phyloP scores from a whole-genome alignment of 208 protist genomes.

The Leptomonas seymouri region DNA sequence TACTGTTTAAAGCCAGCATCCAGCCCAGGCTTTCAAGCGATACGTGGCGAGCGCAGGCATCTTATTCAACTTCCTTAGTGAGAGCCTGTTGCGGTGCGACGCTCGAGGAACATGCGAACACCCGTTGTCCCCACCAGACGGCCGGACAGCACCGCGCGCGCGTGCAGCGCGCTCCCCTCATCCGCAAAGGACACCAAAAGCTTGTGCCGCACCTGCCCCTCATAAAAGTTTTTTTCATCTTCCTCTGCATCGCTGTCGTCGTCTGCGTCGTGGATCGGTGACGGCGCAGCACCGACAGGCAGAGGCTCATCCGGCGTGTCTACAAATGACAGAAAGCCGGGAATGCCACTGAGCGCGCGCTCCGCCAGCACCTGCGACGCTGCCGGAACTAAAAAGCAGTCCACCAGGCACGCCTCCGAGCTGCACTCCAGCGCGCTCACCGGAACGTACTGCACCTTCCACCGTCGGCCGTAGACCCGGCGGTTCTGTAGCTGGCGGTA shows the following conservation, averaged over 20 bases:
- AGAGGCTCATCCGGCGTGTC: conserved; percentile 33
- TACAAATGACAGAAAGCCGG: conserved; percentile 71
- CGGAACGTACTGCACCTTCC: conserved; percentile 79
- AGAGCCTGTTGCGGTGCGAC: conserved; percentile 20
- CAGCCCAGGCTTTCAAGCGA: no score
- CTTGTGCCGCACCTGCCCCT: conserved; percentile 16
- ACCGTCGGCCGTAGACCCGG: conserved; percentile 68
- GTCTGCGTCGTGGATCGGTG: conserved; percentile 32
- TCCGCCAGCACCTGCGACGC: conserved; percentile 51
- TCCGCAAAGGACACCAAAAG: conserved; percentile 76
- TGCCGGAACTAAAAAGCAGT: conserved; percentile 59
- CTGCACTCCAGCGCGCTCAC: conserved; percentile 33
- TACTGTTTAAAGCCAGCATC: background rate
- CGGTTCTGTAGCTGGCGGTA: conserved; percentile 73
- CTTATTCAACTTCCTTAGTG: background rate
- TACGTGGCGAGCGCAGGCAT: no score
- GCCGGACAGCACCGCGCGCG: conserved; percentile 80
- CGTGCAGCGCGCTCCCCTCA: conserved; percentile 82
- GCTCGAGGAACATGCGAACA: conserved; percentile 80
- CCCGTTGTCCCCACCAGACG: conserved; percentile 75
- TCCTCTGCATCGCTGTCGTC: conserved; percentile 28
- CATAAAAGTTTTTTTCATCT: conserved; percentile 2
- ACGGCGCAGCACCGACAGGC: conserved; percentile 8
- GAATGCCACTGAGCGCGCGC: conserved; percentile 57
- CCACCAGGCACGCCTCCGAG: conserved; percentile 70